Evolutionary conservation across 169 alveolate genomes (phyloP), one percentile per base, ranked within the genome.

Genomic region (Plasmodium berghei): DNA sequence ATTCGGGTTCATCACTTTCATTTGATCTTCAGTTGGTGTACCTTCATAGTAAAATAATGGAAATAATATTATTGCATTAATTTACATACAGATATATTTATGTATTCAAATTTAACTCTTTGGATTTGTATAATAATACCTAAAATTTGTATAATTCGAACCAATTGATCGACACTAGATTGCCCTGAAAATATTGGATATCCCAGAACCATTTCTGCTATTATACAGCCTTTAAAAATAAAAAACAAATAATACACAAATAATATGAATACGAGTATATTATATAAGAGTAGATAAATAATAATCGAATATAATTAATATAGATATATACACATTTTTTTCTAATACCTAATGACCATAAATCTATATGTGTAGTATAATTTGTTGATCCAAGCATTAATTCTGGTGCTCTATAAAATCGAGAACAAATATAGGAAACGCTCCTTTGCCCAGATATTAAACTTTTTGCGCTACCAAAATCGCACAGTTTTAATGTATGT

Each of bases 321-420:
- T 52, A 52, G 59, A 52, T 12, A 52, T 8, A 52, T 14, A 12
- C 22, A 16, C 0, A 26, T 92, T 94, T 67, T 10, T 55, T n/a
- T 8, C 6, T 12, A 4, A 93, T 92, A 67, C 99, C 99, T 45
- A 97, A 93, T 14, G 99, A 96, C 99, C 99, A 99, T 8, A 97
- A 88, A 94, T 99, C 99, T n/a, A 98, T 98, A 40, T 97, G 98
- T 22, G 99, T 95, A 14, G 99, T 97, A 90, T 99, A 99, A 91
- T 97, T 99, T 55, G 97, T 97, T 3, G 99, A 98, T 16, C 99
- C 99, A 70, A 99, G 95, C 95, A 99, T 98, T 24, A 99, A 94
- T 88, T 99, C 99, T 0, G 99, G 99, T 0, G 99, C 99, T 49
- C 99, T 92, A 91, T 99, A 99, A 92, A 97, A 99, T 83, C 99